phyloP scores from a whole-genome alignment of 306 rosid species.

The Cercis canadensis region DNA sequence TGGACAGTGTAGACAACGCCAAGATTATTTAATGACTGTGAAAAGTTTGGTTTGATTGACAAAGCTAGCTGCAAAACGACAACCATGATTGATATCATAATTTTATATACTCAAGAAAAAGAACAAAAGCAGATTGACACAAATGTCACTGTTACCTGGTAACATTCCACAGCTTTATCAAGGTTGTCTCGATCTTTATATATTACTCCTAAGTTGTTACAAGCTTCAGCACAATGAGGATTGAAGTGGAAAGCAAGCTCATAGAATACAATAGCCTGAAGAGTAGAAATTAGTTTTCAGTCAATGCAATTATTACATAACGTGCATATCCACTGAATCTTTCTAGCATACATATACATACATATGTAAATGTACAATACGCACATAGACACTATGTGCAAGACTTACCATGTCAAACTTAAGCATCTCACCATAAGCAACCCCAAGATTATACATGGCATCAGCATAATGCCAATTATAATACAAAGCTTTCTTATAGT shows the following conservation, averaged over 20 bases:
- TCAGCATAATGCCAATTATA: constrained; percentile 99
- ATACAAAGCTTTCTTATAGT: constrained; percentile 90
- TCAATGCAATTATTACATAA: constrained; percentile 22
- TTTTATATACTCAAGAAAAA: constrained; percentile 20
- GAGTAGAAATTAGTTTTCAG: constrained; percentile 35
- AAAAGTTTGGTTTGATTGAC: constrained; percentile 91
- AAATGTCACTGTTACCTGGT: constrained; percentile 67
- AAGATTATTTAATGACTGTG: constrained; percentile 97
- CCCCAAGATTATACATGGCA: constrained; percentile 99
- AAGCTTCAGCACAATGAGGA: constrained; percentile 98
- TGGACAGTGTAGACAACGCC: constrained; percentile 99
- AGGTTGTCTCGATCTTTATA: constrained; percentile 98
- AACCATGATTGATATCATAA: constrained; percentile 11
- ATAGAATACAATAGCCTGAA: constrained; percentile 95
- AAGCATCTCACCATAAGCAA: constrained; percentile 99
- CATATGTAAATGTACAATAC: not conserved
- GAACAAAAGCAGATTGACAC: constrained; percentile 23
- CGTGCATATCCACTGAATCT: not conserved
- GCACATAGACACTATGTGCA: not conserved
- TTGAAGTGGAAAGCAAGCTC: constrained; percentile 99
- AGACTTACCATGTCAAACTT: constrained; percentile 89
- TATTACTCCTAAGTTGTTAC: constrained; percentile 97
- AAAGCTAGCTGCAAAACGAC: constrained; percentile 75
- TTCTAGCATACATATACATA: not conserved
- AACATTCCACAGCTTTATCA: constrained; percentile 98